Conservation (phyloP, 2,329 filamentous ascomycete species). For the Exophiala xenobiotica region DNA sequence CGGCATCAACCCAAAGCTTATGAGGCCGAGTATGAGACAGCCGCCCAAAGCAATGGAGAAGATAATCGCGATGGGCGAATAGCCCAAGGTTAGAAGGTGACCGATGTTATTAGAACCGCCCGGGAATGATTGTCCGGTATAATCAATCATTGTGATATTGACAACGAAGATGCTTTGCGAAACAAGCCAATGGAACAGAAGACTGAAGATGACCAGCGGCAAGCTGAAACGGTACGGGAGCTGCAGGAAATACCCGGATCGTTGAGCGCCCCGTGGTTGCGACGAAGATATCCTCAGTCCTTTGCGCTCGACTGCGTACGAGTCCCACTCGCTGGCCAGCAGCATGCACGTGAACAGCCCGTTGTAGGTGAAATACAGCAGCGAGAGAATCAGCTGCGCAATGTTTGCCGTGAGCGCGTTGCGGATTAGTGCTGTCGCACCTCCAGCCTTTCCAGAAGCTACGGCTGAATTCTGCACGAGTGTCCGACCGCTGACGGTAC, state of each 20-base stretch:
- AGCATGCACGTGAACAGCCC: constrained; percentile 45
- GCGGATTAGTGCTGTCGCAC: constrained; percentile 4
- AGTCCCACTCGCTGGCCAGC: constrained; percentile 48
- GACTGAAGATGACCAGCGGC: constrained; percentile 37
- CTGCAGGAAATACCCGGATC: constrained; percentile 46
- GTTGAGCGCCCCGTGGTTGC: constrained; percentile 41
- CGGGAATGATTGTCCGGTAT: too few relatives aligned
- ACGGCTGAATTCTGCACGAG: too few relatives aligned
- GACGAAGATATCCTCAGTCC: constrained; percentile 45
- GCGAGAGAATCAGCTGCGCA: constrained; percentile 36
- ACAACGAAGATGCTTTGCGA: constrained; percentile 48
- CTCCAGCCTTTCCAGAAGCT: too few relatives aligned
- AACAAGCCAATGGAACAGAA: constrained; percentile 47
- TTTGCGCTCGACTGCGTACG: constrained; percentile 39
- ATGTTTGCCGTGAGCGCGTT: constrained; percentile 34
- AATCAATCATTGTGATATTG: too few relatives aligned
- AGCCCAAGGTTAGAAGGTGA: too few relatives aligned
- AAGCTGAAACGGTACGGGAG: constrained; percentile 45
- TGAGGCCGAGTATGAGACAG: too few relatives aligned
- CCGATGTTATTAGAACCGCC: too few relatives aligned
- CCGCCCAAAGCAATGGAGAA: too few relatives aligned
- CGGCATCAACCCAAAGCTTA: too few relatives aligned
- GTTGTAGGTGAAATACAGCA: constrained; percentile 38
- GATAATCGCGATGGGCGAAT: too few relatives aligned
- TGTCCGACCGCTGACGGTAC: too few relatives aligned